Evolutionary conservation across 1,284 basidiomycete genomes (phyloP).

Genomic region (Fomes fomentarius): DNA sequence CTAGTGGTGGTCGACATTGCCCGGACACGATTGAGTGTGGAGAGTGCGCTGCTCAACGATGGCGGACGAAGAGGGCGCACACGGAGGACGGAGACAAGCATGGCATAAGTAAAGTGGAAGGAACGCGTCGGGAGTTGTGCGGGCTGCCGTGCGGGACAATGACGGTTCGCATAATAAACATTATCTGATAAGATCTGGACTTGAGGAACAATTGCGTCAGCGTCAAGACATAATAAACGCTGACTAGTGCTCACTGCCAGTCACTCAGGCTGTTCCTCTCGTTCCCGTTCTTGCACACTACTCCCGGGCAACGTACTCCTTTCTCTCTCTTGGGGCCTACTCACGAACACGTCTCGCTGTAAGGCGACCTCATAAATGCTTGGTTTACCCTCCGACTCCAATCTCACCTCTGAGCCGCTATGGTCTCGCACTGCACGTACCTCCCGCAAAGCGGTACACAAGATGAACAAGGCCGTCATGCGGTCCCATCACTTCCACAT

Average conservation of each 20-base stretch:
- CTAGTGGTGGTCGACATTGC: conserved; percentile 22
- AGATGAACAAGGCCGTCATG: conserved; percentile 53
- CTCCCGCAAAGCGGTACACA: conserved; percentile 37
- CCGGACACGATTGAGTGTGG: conserved; percentile 2
- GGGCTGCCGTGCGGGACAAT: neutral
- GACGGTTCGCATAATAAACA: neutral
- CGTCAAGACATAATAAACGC: neutral
- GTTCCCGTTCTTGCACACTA: neutral
- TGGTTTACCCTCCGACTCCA: conserved; percentile 17
- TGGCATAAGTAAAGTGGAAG: neutral
- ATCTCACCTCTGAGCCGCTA: conserved; percentile 19
- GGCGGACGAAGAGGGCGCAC: neutral
- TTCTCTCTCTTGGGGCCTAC: too few relatives aligned
- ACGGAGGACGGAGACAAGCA: conserved; percentile 1
- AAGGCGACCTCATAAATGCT: conserved; percentile 19
- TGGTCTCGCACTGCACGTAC: conserved; percentile 30
- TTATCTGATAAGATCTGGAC: neutral
- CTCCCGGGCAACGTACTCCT: too few relatives aligned
- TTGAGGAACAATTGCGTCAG: conserved; percentile 13
- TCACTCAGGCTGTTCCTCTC: too few relatives aligned
- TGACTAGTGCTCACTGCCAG: neutral
- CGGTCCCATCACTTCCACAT: conserved; percentile 57
- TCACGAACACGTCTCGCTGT: too few relatives aligned
- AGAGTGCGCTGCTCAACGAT: neutral
- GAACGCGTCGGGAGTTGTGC: neutral